A percentile compares a stretch with the other conserved stretches of the same genome.
These are phyloP conservation scores for Komagataella pastoris DNA, from an alignment of 805 yeast species.

Conservation along the genomic window DNA sequence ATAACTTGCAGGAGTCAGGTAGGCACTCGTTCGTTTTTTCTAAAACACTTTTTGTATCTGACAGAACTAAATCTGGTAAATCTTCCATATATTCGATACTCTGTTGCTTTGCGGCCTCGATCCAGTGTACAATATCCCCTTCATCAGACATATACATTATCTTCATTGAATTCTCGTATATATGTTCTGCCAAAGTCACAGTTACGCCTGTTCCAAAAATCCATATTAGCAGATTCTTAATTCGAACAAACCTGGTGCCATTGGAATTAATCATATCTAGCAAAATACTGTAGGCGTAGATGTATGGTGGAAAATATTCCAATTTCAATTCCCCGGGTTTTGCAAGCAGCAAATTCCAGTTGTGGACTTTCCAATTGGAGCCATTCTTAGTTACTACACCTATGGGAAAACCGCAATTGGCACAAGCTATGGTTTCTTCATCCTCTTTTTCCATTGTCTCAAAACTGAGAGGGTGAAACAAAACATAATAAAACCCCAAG, in stretches of 20 bases:
- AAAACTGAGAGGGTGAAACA: slow-evolving; percentile 18
- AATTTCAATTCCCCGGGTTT: slow-evolving; percentile 30
- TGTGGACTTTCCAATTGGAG: neutral
- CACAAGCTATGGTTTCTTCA: slow-evolving; percentile 17
- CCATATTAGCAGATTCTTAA: neutral
- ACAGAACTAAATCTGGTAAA: neutral
- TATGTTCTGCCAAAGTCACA: neutral
- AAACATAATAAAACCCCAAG: slow-evolving; percentile 45
- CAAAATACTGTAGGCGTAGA: slow-evolving; percentile 23
- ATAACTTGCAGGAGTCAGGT: neutral
- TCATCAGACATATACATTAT: slow-evolving; percentile 26
- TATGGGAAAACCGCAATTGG: slow-evolving; percentile 19
- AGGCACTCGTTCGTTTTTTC: neutral
- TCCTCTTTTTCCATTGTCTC: slow-evolving; percentile 4
- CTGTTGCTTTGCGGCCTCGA: neutral
- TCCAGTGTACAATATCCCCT: slow-evolving; percentile 8
- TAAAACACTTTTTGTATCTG: neutral
- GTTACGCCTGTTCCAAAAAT: neutral
- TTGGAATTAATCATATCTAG: slow-evolving; percentile 24
- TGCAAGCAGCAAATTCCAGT: neutral
- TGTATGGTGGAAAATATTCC: slow-evolving; percentile 19
- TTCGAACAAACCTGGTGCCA: neutral
- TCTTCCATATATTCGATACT: neutral
- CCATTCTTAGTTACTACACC: slow-evolving; percentile 19
- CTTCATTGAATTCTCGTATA: slow-evolving; percentile 23